Base-by-base conservation (phyloP, 192 early-diverging fungal genomes). In the Entomortierella parvispora region DNA sequence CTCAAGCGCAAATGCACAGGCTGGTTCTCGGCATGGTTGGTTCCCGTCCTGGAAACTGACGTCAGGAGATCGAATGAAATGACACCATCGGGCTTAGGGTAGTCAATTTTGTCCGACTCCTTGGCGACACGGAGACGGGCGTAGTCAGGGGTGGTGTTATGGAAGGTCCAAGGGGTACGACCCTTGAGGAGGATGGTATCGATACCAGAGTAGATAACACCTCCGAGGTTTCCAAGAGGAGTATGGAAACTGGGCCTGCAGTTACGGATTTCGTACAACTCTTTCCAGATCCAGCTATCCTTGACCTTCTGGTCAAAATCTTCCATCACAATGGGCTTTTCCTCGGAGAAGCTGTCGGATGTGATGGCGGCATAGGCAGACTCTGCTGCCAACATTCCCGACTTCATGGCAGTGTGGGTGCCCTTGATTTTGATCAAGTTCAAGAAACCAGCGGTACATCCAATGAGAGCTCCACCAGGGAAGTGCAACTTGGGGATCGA, bases 351-450 rank as follows among this genome's bases (percentile, higher is more conserved):
- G 26, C 85, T 77, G 3, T 83, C 83, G 10, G 70, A 82, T 15
- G 85, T 71, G 23, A 94, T 81, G 4, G 91, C 87, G 18, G 92
- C 90, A 79, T 89, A 96, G 4, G 93, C 90, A 40, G 94, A 88
- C 74, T 99, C 97, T 28, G 91, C 97, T 33, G 96, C 97, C 55
- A 99, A 77, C 83, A 99, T 98, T 33, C 96, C 96, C 23, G 93
- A 95, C 83, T 96, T 96, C 96, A 99, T 98, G 47, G 97, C 95
- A n/a, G 93, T 99, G 84, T 99, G 97, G 0, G 96, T 99, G 42
- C 97, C 97, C 84, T 99, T 99, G 74, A 99, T 98, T 83, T 99
- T 99, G 58, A 95, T 93, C 59, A 99, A 87, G 74, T 99, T 99
- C 64, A 99, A 63, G 82, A 98, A 96, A 2, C 97, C 96, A 47